These are phyloP conservation scores for Colletotrichum tropicale DNA, from an alignment of 2,329 filamentous ascomycete species.

Conservation along the genomic window DNA sequence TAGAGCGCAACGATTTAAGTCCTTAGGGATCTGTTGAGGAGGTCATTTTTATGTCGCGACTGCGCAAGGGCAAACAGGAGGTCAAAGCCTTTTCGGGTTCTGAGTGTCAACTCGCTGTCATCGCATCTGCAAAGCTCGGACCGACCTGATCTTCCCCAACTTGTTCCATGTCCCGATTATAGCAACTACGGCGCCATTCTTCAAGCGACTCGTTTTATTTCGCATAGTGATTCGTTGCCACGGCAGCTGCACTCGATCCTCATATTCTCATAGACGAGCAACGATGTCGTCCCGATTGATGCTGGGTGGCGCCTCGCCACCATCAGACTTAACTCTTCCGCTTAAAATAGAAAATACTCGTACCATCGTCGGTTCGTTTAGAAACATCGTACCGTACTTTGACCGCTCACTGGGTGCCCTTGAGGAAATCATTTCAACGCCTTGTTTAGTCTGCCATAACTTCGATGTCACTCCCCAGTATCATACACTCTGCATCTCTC, in stretches of 20 bases:
- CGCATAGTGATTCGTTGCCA: neutral
- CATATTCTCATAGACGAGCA: neutral
- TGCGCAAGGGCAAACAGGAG: neutral
- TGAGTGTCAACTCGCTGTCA: neutral
- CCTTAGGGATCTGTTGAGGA: neutral
- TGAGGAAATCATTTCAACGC: too few relatives aligned
- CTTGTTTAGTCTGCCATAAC: too few relatives aligned
- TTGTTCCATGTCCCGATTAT: neutral
- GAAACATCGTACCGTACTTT: too few relatives aligned
- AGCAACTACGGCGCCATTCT: neutral
- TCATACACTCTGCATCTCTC: too few relatives aligned
- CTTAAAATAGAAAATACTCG: too few relatives aligned
- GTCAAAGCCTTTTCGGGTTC: neutral
- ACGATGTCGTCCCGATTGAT: neutral
- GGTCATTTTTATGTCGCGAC: neutral
- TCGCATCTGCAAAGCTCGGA: neutral
- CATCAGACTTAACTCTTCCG: too few relatives aligned
- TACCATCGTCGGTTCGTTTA: too few relatives aligned
- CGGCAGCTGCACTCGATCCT: neutral
- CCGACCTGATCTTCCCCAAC: neutral
- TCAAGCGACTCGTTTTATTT: neutral
- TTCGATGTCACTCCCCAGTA: too few relatives aligned
- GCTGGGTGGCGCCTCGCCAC: too few relatives aligned
- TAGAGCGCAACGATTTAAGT: neutral
- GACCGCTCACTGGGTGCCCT: too few relatives aligned